A percentile compares a stretch with the other conserved stretches of the same genome.
Conservation (phyloP, 768 basidiomycete species). For the Kwoniella bestiolae region DNA sequence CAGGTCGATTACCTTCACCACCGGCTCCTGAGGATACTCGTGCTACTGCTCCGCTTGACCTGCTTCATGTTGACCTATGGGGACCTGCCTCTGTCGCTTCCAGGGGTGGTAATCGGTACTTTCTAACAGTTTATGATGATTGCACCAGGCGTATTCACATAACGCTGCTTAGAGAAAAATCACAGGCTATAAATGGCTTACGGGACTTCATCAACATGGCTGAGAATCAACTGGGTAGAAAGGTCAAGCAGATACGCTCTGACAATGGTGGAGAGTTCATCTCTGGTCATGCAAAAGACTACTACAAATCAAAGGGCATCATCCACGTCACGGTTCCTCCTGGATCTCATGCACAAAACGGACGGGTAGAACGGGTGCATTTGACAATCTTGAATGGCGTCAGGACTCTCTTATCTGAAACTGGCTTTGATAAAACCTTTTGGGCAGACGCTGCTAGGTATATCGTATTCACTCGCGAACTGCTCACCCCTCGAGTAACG, state of each 20-base stretch:
- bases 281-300: not conserved
- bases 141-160: conserved; percentile 4
- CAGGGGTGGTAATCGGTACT: conserved; percentile 4
- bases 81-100: not conserved
- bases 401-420: conserved; percentile 16
- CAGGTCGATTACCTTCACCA: conserved; percentile 1
- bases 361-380: conserved; percentile 34
- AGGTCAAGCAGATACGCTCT: conserved; percentile 8
- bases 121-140: conserved; percentile 9
- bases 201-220: conserved; percentile 5
- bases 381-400: conserved; percentile 29
- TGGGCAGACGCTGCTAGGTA: conserved; percentile 30
- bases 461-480: conserved; percentile 23
- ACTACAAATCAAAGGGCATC: conserved; percentile 5
- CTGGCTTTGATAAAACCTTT: conserved; percentile 13
- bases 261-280: conserved; percentile 22
- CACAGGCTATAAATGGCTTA: not conserved
- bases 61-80: conserved; percentile 3
- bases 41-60: not conserved
- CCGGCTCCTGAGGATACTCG: not conserved
- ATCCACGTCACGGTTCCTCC: conserved; percentile 19
- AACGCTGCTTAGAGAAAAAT: not conserved
- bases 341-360: conserved; percentile 33
- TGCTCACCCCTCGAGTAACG: conserved; percentile 3
- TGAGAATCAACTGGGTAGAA: conserved; percentile 8